These are phyloP conservation scores for Platanthera zijinensis DNA, from an alignment of 106 monocot genomes.

Conservation along the genomic window DNA sequence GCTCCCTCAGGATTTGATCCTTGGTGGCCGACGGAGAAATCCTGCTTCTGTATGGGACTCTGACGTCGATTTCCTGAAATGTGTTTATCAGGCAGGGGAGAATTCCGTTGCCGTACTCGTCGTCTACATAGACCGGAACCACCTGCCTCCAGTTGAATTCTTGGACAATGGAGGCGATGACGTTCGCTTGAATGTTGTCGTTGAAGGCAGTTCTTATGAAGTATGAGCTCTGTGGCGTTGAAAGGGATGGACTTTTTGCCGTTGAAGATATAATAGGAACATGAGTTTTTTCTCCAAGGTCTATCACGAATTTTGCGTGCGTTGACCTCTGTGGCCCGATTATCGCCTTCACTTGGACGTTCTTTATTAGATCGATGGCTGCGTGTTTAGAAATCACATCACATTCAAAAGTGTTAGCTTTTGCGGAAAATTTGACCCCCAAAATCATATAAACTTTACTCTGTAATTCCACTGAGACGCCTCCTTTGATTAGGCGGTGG, in stretches of 20 bases:
- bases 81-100: conserved; percentile 50
- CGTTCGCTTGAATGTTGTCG: conserved; percentile 48
- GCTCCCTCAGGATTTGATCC: conserved; percentile 22
- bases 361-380: conserved; percentile 71
- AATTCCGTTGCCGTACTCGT: conserved; percentile 41
- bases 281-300: conserved; percentile 46
- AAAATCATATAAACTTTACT: not conserved
- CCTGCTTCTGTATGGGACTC: conserved; percentile 36
- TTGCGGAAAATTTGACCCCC: not conserved
- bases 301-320: conserved; percentile 55
- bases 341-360: conserved; percentile 59
- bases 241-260: conserved; percentile 48
- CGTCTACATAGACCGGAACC: conserved; percentile 58
- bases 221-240: conserved; percentile 24
- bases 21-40: conserved; percentile 32
- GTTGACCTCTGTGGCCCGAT: conserved; percentile 64
- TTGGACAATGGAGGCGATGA: conserved; percentile 54
- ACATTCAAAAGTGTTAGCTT: not conserved
- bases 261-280: conserved; percentile 81
- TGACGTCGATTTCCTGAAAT: conserved; percentile 25
- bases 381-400: not conserved
- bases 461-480: too few relatives aligned
- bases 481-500: too few relatives aligned
- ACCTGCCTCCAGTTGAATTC: conserved; percentile 54
- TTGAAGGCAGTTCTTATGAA: conserved; percentile 51